phyloP scores from a whole-genome alignment of 1,284 basidiomycete species.

The Cryptococcus sp. region DNA sequence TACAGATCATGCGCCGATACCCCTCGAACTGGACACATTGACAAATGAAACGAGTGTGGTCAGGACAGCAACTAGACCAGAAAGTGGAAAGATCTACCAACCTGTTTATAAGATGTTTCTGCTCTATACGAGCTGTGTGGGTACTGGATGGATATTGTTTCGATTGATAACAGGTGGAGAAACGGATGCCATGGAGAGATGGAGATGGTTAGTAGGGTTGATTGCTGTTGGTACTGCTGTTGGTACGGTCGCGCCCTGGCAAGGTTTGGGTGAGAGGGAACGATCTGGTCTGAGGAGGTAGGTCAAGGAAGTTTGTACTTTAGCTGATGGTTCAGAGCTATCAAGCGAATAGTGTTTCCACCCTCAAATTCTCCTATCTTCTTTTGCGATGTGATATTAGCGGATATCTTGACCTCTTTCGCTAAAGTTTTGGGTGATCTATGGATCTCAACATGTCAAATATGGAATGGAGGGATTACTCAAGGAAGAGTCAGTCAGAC shows the following conservation, averaged over 20 bases:
- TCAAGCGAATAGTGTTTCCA: slow-evolving; percentile 69
- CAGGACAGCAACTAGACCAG: slow-evolving; percentile 25
- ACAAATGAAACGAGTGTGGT: neutral
- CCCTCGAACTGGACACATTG: slow-evolving; percentile 26
- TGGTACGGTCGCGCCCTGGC: slow-evolving; percentile 62
- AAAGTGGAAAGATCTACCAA: slow-evolving; percentile 49
- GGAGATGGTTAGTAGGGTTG: slow-evolving; percentile 68
- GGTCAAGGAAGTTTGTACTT: slow-evolving; percentile 28
- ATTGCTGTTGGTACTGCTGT: slow-evolving; percentile 59
- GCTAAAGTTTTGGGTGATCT: slow-evolving; percentile 95
- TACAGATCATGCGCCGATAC: neutral
- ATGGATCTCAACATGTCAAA: slow-evolving; percentile 77
- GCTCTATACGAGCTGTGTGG: slow-evolving; percentile 58
- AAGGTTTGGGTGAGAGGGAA: slow-evolving; percentile 62
- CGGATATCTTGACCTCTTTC: slow-evolving; percentile 93
- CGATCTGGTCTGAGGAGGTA: slow-evolving; percentile 70
- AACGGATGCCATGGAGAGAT: slow-evolving; percentile 60
- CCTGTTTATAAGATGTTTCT: slow-evolving; percentile 65
- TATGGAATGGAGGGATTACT: slow-evolving; percentile 65
- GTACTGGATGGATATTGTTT: slow-evolving; percentile 64
- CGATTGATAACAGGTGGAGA: slow-evolving; percentile 58
- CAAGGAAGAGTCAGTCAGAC: slow-evolving; percentile 59
- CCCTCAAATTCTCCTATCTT: slow-evolving; percentile 60
- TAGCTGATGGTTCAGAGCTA: slow-evolving; percentile 50
- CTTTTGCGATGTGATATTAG: slow-evolving; percentile 89